Evolutionary conservation across 306 rosid species (phyloP), one percentile per base, ranked within the genome.

Genomic region (Quercus dentata): DNA sequence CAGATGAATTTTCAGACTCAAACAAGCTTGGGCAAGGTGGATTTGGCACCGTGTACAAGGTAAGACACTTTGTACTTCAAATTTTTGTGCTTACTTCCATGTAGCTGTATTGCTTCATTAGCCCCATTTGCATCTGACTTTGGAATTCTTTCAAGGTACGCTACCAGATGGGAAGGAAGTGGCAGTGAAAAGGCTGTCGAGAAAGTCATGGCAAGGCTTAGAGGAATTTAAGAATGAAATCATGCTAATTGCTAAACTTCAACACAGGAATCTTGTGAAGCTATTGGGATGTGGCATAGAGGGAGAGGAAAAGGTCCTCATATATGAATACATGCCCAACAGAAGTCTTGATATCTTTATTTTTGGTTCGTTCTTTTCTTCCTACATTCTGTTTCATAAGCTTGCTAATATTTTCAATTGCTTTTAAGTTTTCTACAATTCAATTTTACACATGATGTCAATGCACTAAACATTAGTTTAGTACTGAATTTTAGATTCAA

Each of bases 211-310:
- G 87, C 97, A 92, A 78, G 94, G 97, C 35, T 56, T 81, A 58
- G 81, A 84, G 49, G 97, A 92, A 81, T 87, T 90, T 5, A 92
- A 76, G 71, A 92, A 92, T 69, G 92, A 92, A 78, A 76, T 92
- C 25, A 76, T 78, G 46, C 64, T 89, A 9, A 82, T 92, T 25
- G 85, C 89, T 10, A 90, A 89, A 76, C 94, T 92, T 76, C 95
- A 92, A 58, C 93, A 87, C 30, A 86, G 76, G 75, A 92, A 90
- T 82, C 86, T 92, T 33, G 91, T 89, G 74, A 88, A 85, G 82
- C 85, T 92, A 21, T 62, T 92, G 58, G 97, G 93, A 1, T 92
- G 84, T 69, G 72, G 85, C 78, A 35, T 87, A 49, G 92, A 89
- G 28, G 89, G 73, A 83, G 86, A 88, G 1, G 97, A 88, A 75